Conservation (phyloP, 2,329 filamentous ascomycete species). For the Hypocreales sp. region DNA sequence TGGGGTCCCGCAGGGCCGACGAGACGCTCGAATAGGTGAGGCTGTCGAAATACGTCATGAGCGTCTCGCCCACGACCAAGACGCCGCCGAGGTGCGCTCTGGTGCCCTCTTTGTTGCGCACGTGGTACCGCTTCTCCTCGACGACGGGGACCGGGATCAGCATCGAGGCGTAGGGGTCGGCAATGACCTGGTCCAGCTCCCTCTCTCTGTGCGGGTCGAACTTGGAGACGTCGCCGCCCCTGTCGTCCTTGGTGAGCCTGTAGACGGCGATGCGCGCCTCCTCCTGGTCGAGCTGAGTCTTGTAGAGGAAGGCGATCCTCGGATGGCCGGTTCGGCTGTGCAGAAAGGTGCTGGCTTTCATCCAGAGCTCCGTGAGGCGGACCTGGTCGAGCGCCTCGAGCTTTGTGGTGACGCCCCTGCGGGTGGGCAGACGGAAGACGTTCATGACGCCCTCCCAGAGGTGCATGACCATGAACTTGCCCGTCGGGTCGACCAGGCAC, state of each 20-base stretch:
- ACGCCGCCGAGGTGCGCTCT: constrained; percentile 52
- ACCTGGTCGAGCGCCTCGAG: constrained; percentile 37
- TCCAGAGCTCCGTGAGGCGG: constrained; percentile 41
- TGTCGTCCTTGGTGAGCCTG: constrained; percentile 41
- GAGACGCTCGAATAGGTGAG: constrained; percentile 52
- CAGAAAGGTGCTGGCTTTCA: constrained; percentile 41
- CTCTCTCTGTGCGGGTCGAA: constrained; percentile 41
- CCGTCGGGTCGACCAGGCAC: constrained; percentile 70
- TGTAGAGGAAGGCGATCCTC: constrained; percentile 42
- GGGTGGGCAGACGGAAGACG: constrained; percentile 32
- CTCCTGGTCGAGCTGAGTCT: constrained; percentile 32
- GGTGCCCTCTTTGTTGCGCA: constrained; percentile 34
- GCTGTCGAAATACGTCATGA: constrained; percentile 74
- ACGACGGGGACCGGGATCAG: constrained; percentile 47
- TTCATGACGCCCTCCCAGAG: constrained; percentile 46
- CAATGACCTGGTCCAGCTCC: constrained; percentile 35
- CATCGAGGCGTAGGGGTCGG: constrained; percentile 40
- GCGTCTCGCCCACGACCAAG: constrained; percentile 64
- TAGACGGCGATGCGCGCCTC: constrained; percentile 44
- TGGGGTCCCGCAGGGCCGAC: constrained; percentile 52
- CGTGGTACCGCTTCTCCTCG: constrained; percentile 43
- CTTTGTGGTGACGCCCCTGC: constrained; percentile 27
- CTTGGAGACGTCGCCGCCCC: constrained; percentile 32
- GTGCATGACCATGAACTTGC: constrained; percentile 41
- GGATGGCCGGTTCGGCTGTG: constrained; percentile 43